Conservation (phyloP, 139 green algal genomes). For the Tetradesmus obliquus region DNA sequence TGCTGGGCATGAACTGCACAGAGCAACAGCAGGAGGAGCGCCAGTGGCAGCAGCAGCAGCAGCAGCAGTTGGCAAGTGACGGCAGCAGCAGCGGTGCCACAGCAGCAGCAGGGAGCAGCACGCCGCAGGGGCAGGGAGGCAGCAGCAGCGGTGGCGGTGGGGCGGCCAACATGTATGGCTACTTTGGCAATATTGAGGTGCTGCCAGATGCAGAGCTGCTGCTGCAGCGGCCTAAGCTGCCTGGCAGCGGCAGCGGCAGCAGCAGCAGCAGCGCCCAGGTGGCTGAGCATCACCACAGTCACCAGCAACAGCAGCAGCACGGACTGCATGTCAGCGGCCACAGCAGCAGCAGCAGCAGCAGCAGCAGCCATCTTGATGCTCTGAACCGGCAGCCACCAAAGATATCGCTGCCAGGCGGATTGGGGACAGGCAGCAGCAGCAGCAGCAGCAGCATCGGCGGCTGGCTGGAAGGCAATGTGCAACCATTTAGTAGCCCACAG, state of each 20-base stretch:
- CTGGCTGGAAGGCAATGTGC: not conserved
- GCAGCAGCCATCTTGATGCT: not conserved
- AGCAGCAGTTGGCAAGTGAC: not conserved
- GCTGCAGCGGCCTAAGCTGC: constrained; percentile 16
- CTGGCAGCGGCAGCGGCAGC: not conserved
- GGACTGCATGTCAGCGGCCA: not conserved
- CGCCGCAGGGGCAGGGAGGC: not conserved
- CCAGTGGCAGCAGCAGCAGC: not conserved
- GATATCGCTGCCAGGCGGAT: not conserved
- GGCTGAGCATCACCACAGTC: not conserved
- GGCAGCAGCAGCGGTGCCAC: not conserved
- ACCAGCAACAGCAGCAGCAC: not conserved
- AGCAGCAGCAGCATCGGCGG: constrained; percentile 8
- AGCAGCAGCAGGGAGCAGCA: not conserved
- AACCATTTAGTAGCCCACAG: not conserved
- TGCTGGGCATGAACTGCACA: constrained; percentile 33
- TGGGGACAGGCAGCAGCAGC: not conserved
- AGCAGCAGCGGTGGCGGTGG: not conserved
- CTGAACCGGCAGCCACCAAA: not conserved
- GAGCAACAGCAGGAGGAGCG: constrained; percentile 17
- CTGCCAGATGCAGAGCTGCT: constrained; percentile 9
- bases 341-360: not conserved
- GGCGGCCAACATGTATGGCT: not conserved
- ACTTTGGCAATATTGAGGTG: constrained; percentile 24
- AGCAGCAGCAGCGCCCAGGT: not conserved